Percentiles rank a stretch among this genome's conserved stretches.
Evolutionary conservation across 495 filamentous ascomycete genomes (phyloP).

Genomic region (Amniculicola lignicola): DNA sequence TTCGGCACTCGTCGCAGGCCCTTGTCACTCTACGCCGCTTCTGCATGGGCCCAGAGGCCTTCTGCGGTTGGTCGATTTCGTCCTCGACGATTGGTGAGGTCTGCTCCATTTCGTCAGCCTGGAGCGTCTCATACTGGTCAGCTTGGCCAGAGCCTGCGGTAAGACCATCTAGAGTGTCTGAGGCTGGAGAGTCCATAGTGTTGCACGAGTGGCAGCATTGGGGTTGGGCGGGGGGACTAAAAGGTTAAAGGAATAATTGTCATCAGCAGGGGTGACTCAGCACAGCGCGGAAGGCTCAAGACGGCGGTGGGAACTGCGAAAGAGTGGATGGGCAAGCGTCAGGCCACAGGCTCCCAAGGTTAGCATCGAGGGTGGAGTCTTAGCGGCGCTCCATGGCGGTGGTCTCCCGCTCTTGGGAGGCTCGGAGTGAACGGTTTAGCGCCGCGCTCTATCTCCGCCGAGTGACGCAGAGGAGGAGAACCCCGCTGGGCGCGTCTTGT

Average conservation of each 20-base stretch:
- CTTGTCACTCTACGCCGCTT: slow-evolving; percentile 86
- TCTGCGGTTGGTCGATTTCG: slow-evolving; percentile 23
- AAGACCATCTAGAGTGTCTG: slow-evolving; percentile 13
- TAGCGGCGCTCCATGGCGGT: slow-evolving; percentile 2
- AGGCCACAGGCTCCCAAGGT: slow-evolving; percentile 13
- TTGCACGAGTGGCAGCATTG: slow-evolving; percentile 12
- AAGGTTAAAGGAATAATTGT: slow-evolving; percentile 22
- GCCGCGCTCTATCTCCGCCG: slow-evolving; percentile 17
- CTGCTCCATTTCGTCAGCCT: slow-evolving; percentile 24
- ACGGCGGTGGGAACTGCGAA: slow-evolving; percentile 8
- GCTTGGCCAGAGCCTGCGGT: slow-evolving; percentile 8
- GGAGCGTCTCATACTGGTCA: slow-evolving; percentile 5
- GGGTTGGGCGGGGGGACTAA: not conserved
- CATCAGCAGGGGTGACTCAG: slow-evolving; percentile 21
- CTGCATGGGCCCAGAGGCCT: slow-evolving; percentile 57
- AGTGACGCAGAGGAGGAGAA: slow-evolving; percentile 1
- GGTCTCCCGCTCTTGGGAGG: slow-evolving; percentile 18
- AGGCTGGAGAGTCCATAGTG: slow-evolving; percentile 26
- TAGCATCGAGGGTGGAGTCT: slow-evolving; percentile 21
- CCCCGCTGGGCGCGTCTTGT: no score
- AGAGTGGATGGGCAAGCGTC: slow-evolving; percentile 20
- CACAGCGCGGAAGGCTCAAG: slow-evolving; percentile 12
- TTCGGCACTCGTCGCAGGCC: slow-evolving; percentile 87
- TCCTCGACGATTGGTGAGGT: slow-evolving; percentile 28
- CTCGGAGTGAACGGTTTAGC: slow-evolving; percentile 19